Evolutionary conservation across 257 asterid genomes (phyloP).

Genomic region (Solanum medicagineum): DNA sequence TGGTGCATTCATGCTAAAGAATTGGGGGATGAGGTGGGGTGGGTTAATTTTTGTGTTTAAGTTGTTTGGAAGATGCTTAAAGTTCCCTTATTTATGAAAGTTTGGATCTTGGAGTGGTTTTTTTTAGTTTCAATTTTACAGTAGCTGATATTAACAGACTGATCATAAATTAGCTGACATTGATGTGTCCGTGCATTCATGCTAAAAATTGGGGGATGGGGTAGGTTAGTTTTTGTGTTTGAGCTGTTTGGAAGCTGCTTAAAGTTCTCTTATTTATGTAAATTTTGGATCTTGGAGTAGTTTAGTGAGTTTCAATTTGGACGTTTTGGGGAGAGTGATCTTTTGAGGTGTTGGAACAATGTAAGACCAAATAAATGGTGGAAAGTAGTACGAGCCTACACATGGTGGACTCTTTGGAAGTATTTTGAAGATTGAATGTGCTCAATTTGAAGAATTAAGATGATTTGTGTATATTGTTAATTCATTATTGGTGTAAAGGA

Average conservation of each 20-base stretch:
- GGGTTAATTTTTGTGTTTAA: not conserved
- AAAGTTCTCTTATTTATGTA: not conserved
- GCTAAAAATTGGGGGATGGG: not conserved
- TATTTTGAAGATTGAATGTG: not conserved
- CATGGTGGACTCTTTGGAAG: not conserved
- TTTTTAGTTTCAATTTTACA: not conserved
- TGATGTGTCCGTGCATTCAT: not conserved
- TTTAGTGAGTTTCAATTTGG: not conserved
- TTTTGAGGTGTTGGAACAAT: not conserved
- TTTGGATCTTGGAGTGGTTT: not conserved
- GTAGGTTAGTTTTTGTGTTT: not conserved
- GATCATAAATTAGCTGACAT: not conserved
- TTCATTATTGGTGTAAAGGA: not conserved
- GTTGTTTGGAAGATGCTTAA: not conserved
- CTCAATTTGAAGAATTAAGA: not conserved
- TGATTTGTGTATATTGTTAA: not conserved
- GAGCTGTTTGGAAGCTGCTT: not conserved
- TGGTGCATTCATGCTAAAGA: not conserved
- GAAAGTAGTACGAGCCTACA: not conserved
- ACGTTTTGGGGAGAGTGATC: not conserved
- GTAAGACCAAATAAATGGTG: not conserved
- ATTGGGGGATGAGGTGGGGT: no score
- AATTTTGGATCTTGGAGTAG: not conserved
- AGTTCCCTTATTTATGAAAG: not conserved
- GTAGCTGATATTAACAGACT: no score